phyloP scores from a whole-genome alignment of 768 basidiomycete species.

The Suillus cothurnatus region DNA sequence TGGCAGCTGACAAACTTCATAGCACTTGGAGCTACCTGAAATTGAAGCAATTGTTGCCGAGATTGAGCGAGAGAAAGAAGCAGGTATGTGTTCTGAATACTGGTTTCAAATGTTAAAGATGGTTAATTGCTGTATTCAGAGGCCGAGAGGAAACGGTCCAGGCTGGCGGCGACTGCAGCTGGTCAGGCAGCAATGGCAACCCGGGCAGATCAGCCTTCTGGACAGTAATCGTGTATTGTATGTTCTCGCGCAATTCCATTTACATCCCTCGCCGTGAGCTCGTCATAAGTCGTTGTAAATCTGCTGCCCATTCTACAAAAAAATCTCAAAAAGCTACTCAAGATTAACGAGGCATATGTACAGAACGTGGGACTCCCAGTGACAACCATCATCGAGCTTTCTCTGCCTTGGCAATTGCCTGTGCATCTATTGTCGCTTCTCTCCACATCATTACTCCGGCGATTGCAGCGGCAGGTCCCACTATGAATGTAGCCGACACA shows the following conservation, averaged over 20 bases:
- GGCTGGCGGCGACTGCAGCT: slow-evolving; percentile 90
- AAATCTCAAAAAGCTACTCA: neutral
- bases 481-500: slow-evolving; percentile 35
- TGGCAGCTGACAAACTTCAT: neutral
- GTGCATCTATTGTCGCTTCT: slow-evolving; percentile 32
- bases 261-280: neutral
- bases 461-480: slow-evolving; percentile 52
- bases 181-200: slow-evolving; percentile 86
- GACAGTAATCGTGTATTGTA: slow-evolving; percentile 32
- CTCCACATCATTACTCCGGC: slow-evolving; percentile 49
- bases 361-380: neutral
- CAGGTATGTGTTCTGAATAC: slow-evolving; percentile 50
- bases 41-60: slow-evolving; percentile 91
- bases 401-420: neutral
- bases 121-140: slow-evolving; percentile 47
- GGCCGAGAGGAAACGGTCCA: slow-evolving; percentile 90
- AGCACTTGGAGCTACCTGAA: slow-evolving; percentile 68
- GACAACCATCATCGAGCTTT: neutral
- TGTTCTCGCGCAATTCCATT: neutral
- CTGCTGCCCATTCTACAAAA: neutral
- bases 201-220: slow-evolving; percentile 45
- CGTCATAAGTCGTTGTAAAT: neutral
- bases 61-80: slow-evolving; percentile 98
- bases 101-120: neutral
- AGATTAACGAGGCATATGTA: neutral